phyloP scores from a whole-genome alignment of 2,329 filamentous ascomycete species.

The Aspergillus uvarum region DNA sequence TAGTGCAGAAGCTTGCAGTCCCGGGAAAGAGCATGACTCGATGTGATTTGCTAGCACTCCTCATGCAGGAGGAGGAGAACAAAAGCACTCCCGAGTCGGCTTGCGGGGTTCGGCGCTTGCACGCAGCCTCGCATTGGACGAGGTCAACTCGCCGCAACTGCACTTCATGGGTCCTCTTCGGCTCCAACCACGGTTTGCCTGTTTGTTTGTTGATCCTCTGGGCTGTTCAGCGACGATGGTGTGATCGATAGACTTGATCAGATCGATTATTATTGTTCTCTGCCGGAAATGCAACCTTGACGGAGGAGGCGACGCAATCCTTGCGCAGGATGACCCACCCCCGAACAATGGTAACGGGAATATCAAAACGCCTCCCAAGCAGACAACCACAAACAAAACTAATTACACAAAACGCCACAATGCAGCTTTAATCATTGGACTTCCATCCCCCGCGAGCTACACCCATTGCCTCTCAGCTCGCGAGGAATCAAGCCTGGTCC shows the following conservation, averaged over 20 bases:
- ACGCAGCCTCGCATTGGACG: conserved; percentile 1
- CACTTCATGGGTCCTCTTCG: neutral
- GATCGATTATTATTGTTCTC: neutral
- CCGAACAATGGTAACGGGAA: neutral
- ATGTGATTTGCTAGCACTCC: neutral
- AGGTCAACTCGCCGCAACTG: neutral
- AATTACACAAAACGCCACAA: conserved; percentile 13
- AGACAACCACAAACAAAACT: neutral
- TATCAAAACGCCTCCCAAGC: neutral
- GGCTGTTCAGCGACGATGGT: neutral
- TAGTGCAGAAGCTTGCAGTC: conserved; percentile 29
- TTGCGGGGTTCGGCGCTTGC: conserved; percentile 4
- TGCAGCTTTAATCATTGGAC: conserved; percentile 12
- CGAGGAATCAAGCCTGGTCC: neutral
- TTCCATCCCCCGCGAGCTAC: neutral
- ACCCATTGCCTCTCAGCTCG: neutral
- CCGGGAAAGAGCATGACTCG: neutral
- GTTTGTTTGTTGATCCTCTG: too few species aligned
- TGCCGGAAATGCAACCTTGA: neutral
- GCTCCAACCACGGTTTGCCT: too few species aligned
- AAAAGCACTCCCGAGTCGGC: neutral
- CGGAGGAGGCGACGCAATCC: neutral
- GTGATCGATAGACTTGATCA: neutral
- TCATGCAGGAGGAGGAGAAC: neutral
- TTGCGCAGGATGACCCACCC: neutral